Evolutionary conservation across 495 filamentous ascomycete genomes (phyloP).

Genomic region (Aspergillus wentii): DNA sequence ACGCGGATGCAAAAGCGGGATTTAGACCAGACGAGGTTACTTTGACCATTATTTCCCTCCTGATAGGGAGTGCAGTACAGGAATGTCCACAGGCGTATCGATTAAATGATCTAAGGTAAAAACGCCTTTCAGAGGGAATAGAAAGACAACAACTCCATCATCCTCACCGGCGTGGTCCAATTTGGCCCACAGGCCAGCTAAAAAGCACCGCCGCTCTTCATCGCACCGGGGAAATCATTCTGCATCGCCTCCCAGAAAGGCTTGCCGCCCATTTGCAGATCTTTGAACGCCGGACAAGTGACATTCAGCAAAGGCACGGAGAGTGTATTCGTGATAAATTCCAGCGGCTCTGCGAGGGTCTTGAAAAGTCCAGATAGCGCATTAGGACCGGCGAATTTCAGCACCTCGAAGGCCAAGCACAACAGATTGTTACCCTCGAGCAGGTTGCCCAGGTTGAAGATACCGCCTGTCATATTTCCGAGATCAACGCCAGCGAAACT

Average conservation of each 20-base stretch:
- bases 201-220: conserved; percentile 20
- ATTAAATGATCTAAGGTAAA: no score
- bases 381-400: conserved; percentile 39
- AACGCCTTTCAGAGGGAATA: no score
- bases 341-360: conserved; percentile 28
- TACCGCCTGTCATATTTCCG: conserved; percentile 43
- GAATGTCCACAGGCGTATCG: no score
- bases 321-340: conserved; percentile 20
- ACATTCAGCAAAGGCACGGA: conserved; percentile 22
- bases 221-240: conserved; percentile 29
- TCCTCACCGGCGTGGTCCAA: no score
- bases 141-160: no score
- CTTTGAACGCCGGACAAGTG: conserved; percentile 32
- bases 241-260: conserved; percentile 27
- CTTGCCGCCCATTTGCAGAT: conserved; percentile 29
- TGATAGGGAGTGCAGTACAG: no score
- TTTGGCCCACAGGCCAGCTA: no score
- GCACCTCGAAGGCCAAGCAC: conserved; percentile 41
- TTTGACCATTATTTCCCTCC: no score
- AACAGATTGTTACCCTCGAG: conserved; percentile 41
- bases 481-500: conserved; percentile 51
- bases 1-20: no score
- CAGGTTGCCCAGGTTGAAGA: conserved; percentile 35
- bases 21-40: no score
- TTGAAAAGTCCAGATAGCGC: conserved; percentile 29